phyloP scores from a whole-genome alignment of 257 asterid species.

The Solanum commersonii region DNA sequence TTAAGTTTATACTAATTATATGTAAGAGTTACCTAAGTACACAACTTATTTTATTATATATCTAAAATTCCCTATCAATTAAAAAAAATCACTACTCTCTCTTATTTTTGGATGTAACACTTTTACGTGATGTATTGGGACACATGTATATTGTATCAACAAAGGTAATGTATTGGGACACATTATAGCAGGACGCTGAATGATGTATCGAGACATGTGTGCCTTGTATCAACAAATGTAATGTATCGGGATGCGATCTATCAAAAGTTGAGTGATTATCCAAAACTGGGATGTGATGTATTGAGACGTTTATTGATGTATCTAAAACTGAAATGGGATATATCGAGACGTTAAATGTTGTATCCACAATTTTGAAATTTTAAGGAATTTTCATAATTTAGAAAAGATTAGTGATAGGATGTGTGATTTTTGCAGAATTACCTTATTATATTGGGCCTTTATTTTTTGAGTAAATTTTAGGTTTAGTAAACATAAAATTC shows the following conservation, averaged over 20 bases:
- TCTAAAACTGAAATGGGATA: background rate
- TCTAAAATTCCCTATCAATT: background rate
- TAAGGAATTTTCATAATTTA: too few relatives aligned
- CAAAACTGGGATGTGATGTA: too few relatives aligned
- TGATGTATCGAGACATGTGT: background rate
- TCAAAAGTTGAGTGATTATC: background rate
- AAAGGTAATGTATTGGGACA: background rate
- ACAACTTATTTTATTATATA: too few relatives aligned
- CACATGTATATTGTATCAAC: background rate
- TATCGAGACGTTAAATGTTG: background rate
- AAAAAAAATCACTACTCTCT: background rate
- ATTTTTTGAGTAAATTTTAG: too few relatives aligned
- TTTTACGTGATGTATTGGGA: background rate
- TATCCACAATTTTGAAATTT: too few relatives aligned
- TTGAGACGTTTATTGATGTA: background rate
- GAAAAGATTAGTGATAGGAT: background rate
- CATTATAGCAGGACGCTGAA: background rate
- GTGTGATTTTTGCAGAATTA: background rate
- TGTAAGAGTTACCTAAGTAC: background rate
- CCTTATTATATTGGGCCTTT: too few relatives aligned
- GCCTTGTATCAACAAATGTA: background rate
- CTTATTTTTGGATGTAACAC: background rate
- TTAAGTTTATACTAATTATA: too few relatives aligned
- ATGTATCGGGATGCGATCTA: background rate
- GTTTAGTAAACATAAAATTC: too few relatives aligned